Evolutionary conservation across 2,329 filamentous ascomycete species (phyloP), one percentile per base, ranked within the genome.

Genomic region (Aspergillus tanneri): DNA sequence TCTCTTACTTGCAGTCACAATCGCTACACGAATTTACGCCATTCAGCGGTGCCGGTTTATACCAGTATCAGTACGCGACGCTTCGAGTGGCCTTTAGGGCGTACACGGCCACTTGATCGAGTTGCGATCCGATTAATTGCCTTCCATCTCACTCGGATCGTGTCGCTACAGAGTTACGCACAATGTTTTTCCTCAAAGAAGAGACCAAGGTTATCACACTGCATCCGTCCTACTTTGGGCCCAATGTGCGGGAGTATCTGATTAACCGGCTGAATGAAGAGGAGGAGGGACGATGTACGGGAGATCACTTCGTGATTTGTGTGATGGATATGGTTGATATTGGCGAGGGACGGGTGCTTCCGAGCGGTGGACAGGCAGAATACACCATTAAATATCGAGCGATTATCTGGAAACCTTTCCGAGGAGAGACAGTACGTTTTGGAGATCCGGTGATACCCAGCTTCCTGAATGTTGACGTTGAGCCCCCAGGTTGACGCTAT

Each of bases 141-240:
- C 36, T 16, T 36, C 14, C 19, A 12, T 30, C 16, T 21, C 16
- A 25, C 27, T 23, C 22, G 35, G 19, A 14, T 10, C 41, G 27
- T 19, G 25, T 28, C 12, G 27, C 37, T 30, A 8, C 22, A 51
- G 21, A 43, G 16, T 53, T 16, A 45, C 52, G 55, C 72, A 74
- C 55, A 61, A 99, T 99, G 93, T 99, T 97, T 74, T 99, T 99
- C 77, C 88, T 99, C 57, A 90, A 96, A 74, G 92, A 96, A 68
- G 86, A 97, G 72, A 90, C 96, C 75, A 90, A 92, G 68, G 87
- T 89, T 66, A 91, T 97, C 64, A 91, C 90, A 60, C 82, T 99
- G 65, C 93, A 99, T 68, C 93, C 93, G 22, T 97, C 92, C 10
- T 99, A 95, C 76, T 97, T 99, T 68, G 91, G 91, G 49, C 86